Evolutionary conservation across 163 green algal genomes (phyloP).

Genomic region (Chlamydomonas reinhardtii): DNA sequence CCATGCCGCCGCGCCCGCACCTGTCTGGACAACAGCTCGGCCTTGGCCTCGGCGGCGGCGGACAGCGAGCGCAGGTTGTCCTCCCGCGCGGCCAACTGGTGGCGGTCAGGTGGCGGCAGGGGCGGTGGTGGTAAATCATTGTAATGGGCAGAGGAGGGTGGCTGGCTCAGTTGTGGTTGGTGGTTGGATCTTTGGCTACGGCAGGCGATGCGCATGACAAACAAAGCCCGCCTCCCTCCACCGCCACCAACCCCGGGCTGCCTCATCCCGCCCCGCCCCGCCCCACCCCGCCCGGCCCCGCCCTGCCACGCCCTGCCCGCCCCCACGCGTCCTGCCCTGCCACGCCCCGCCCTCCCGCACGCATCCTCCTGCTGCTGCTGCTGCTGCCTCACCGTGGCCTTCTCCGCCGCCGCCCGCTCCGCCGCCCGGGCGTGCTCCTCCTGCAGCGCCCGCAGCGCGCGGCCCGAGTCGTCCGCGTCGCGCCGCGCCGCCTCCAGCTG

Average conservation of each 20-base stretch:
- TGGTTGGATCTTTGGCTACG: too few relatives aligned
- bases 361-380: background rate
- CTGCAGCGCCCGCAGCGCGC: constrained; percentile 7
- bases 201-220: too few relatives aligned
- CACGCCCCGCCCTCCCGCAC: background rate
- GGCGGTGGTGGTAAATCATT: too few relatives aligned
- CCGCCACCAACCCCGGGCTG: too few relatives aligned
- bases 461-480: constrained; percentile 8
- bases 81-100: constrained; percentile 11
- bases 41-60: constrained; percentile 2
- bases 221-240: too few relatives aligned
- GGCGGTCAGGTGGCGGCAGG: background rate
- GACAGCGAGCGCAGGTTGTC: background rate
- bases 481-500: constrained; percentile 21
- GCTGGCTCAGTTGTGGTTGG: too few relatives aligned
- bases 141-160: too few relatives aligned
- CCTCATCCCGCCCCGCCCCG: too few relatives aligned
- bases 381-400: too few relatives aligned
- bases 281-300: too few relatives aligned
- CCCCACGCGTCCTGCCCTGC: background rate
- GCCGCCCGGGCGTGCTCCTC: constrained; percentile 1
- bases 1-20: too few relatives aligned
- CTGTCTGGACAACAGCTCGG: background rate
- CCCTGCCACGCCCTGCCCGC: too few relatives aligned
- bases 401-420: background rate